Base-by-base conservation (phyloP, 345 rosid species). In the Citrus unshiu region DNA sequence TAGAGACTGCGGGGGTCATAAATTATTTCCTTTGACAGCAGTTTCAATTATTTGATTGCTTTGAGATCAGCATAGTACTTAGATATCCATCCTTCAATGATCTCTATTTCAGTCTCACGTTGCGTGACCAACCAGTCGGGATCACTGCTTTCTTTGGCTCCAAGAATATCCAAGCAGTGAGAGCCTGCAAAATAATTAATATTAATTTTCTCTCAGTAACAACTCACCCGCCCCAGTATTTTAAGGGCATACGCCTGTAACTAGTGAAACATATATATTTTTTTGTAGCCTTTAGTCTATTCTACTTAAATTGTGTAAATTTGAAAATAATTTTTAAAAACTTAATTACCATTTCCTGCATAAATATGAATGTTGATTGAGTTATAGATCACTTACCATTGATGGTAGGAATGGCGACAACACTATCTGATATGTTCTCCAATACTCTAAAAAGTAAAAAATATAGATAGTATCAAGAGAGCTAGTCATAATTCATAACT, bases 41-140 rank as follows among this genome's bases (percentile, higher is more conserved):
- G 30, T 22, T 37, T 68, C 29, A 22, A 21, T 22, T n/a, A 7
- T 19, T 27, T 25, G 6, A 72, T 10, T 58, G 65, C 32, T 57
- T 10, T 58, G 46, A 82, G 85, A 77, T 82, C 83, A 1, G 62
- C 54, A 70, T 82, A 63, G 61, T 85, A 85, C 46, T 74, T 37
- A 24, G 62, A 21, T 8, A 85, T 64, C 87, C 87, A 85, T n/a
- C 56, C 68, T 56, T 66, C 21, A n/a, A 85, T 73, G 30, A 77
- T 79, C 37, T 22, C 66, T 7, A 82, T 59, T 77, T 85, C 87
- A 3, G 62, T 70, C 69, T 82, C 43, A 29, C 87, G 79, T 43
- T 85, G 87, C 27, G 63, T n/a, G 29, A 79, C 72, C 58, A 85
- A 73, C 87, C 87, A 85, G 21, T 77, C 72, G 2, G 87, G 87